phyloP scores from a whole-genome alignment of 2,329 filamentous ascomycete genomes.

The Apiospora kogelbergensis region DNA sequence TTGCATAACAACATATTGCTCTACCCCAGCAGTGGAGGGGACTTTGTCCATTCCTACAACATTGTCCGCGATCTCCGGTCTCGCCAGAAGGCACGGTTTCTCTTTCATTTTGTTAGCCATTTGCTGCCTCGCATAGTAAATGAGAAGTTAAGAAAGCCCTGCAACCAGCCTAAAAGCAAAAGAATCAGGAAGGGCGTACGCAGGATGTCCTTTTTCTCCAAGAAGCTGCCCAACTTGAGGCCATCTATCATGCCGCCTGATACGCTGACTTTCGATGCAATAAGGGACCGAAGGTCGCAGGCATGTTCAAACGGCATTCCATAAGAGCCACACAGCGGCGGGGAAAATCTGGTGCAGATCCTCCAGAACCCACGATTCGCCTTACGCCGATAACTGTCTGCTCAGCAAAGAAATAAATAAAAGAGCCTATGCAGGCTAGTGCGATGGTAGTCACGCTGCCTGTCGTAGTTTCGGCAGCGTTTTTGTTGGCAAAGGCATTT shows the following conservation, averaged over 20 bases:
- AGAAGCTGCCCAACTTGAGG: not conserved
- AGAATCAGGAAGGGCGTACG: not conserved
- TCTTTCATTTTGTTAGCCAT: not conserved
- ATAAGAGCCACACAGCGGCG: not conserved
- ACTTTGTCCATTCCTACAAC: not conserved
- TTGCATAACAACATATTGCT: not conserved
- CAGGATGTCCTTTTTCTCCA: not conserved
- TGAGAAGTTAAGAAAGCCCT: not conserved
- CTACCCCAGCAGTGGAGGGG: not conserved
- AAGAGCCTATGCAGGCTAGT: too few relatives aligned
- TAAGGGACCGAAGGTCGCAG: not conserved
- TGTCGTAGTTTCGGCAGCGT: too few relatives aligned
- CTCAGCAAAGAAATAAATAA: too few relatives aligned
- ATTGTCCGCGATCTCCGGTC: not conserved
- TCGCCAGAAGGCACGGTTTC: not conserved
- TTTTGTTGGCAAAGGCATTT: too few relatives aligned
- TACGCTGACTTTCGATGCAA: not conserved
- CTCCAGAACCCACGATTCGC: too few relatives aligned
- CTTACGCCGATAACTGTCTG: too few relatives aligned
- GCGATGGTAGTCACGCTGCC: too few relatives aligned
- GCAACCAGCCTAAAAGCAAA: not conserved
- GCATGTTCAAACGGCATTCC: not conserved
- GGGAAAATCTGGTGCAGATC: too few relatives aligned
- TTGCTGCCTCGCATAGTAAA: not conserved
- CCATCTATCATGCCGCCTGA: not conserved